These are phyloP conservation scores for Adansonia grandidieri DNA, from an alignment of 441 rosid genomes.

Conservation along the genomic window DNA sequence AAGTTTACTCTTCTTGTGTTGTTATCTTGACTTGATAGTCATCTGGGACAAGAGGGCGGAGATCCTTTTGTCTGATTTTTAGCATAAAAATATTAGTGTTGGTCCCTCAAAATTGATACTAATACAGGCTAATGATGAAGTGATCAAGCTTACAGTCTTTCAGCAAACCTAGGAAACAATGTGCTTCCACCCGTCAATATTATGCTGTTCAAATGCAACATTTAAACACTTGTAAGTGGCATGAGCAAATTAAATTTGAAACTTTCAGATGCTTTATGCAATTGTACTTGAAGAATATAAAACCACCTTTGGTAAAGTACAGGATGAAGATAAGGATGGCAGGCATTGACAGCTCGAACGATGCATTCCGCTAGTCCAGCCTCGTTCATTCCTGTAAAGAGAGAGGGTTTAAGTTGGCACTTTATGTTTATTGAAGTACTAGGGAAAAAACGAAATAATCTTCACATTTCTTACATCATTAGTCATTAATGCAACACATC, in stretches of 20 bases:
- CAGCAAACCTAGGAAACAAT: constrained; percentile 72
- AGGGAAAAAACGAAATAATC: background rate
- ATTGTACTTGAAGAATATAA: background rate
- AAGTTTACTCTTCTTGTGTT: constrained; percentile 77
- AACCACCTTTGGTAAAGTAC: constrained; percentile 82
- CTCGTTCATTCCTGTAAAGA: constrained; percentile 83
- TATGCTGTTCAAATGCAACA: constrained; percentile 56
- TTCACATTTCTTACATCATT: background rate
- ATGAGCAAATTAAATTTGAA: constrained; percentile 5
- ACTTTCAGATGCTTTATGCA: constrained; percentile 5
- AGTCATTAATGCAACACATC: background rate
- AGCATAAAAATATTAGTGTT: constrained; percentile 12
- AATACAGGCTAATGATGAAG: constrained; percentile 15
- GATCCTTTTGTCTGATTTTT: constrained; percentile 74
- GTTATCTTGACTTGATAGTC: constrained; percentile 76
- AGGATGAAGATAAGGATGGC: constrained; percentile 87
- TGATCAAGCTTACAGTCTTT: constrained; percentile 69
- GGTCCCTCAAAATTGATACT: background rate
- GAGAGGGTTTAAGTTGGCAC: background rate
- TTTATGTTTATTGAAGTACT: background rate
- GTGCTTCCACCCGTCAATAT: constrained; percentile 95
- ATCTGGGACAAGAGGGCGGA: constrained; percentile 93
- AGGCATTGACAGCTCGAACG: constrained; percentile 85
- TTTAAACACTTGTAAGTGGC: constrained; percentile 25
- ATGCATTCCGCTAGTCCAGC: constrained; percentile 97